phyloP scores from a whole-genome alignment of 805 yeast genomes.

The Metschnikowia rubicola region DNA sequence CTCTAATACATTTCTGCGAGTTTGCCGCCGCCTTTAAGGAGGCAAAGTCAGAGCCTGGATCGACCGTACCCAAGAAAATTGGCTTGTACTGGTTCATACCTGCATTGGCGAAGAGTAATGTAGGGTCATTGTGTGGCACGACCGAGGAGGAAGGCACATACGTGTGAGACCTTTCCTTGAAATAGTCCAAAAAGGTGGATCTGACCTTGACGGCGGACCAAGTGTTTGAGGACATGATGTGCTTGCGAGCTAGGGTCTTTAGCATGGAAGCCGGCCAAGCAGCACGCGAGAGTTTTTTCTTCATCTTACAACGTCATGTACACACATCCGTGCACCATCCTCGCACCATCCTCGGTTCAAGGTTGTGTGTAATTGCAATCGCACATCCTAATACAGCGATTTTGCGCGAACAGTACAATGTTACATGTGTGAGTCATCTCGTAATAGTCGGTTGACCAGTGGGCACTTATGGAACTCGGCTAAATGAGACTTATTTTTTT shows the following conservation, averaged over 20 bases:
- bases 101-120: constrained; percentile 93
- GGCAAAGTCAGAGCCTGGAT: constrained; percentile 86
- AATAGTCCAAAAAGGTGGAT: constrained; percentile 79
- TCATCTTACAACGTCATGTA: neutral
- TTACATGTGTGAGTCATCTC: too few relatives aligned
- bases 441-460: too few relatives aligned
- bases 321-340: constrained; percentile 9
- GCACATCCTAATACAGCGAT: too few relatives aligned
- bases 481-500: too few relatives aligned
- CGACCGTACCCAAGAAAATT: constrained; percentile 94
- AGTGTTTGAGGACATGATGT: constrained; percentile 14
- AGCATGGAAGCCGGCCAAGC: constrained; percentile 12
- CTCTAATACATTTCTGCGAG: constrained; percentile 98
- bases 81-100: constrained; percentile 99
- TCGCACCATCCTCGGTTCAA: neutral
- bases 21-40: constrained; percentile 84
- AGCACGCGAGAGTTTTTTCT: constrained; percentile 10
- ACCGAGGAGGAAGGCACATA: constrained; percentile 92
- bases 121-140: constrained; percentile 97
- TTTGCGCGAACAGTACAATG: too few relatives aligned
- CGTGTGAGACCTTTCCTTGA: constrained; percentile 64
- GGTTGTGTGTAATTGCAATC: too few relatives aligned
- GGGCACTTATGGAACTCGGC: too few relatives aligned
- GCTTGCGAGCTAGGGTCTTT: constrained; percentile 17
- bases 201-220: constrained; percentile 62